Evolutionary conservation across 1,139 yeast genomes (phyloP), one percentile per base, ranked within the genome.

Genomic region (Yarrowia galli): DNA sequence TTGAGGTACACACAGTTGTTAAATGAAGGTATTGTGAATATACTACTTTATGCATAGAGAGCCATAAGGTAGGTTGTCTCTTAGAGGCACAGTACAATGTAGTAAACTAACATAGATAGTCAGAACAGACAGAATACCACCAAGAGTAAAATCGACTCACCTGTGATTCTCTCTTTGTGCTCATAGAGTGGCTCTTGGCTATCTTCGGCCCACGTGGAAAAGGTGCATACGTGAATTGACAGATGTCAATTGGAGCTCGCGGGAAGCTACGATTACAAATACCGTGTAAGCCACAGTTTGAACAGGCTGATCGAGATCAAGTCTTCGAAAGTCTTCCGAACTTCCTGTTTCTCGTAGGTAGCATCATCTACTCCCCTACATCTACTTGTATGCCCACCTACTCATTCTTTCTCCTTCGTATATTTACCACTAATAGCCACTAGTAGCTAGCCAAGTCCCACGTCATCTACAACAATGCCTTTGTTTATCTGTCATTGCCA

Each of bases 141-240:
- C n/a, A 18, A n/a, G 38, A 48, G 23, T 8, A 8, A 7, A 12
- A 25, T 9, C 7, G 7, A 3, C n/a, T 43, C 48, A 12, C 22
- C 15, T 18, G n/a, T n/a, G n/a, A 16, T 6, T 23, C 16, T n/a
- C 10, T 51, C 42, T 35, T 51, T 51, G 43, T 51, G 40, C 32
- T 23, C 20, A 36, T 20, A 22, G 20, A 53, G 60, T 53, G 60
- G 60, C 32, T 23, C 60, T 53, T 36, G 60, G 43, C 40, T 48
- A 18, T 48, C 54, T 32, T 18, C 18, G 3, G 7, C 40, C 18
- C 58, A 51, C 58, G 58, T 51, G 58, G 20, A 51, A 49, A 7
- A 25, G 36, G 4, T 49, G 40, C 56, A 49, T 49, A 23, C 32
- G 43, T n/a, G 4, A 16, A 9, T 22, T n/a, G 43, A 16, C 43